These are phyloP conservation scores for Juglanconis sp. DNA, from an alignment of 2,329 filamentous ascomycete genomes.

Conservation along the genomic window DNA sequence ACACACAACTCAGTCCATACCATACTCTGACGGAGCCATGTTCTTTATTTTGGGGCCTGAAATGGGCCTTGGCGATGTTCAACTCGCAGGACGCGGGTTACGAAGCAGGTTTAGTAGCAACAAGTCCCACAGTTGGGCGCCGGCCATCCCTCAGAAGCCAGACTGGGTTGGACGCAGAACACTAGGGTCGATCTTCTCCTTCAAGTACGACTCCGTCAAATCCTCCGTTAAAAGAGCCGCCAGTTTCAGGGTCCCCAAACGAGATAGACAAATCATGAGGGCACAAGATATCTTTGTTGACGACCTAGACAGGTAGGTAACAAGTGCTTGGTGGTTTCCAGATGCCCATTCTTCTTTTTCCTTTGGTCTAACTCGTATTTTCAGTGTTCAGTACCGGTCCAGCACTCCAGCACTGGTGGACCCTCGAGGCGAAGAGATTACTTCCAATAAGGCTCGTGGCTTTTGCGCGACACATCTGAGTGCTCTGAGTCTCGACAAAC, in stretches of 20 bases:
- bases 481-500: conserved; percentile 5
- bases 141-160: not conserved
- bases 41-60: not conserved
- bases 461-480: not conserved
- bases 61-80: not conserved
- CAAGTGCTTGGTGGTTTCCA: too few relatives aligned
- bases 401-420: not conserved
- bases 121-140: not conserved
- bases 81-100: not conserved
- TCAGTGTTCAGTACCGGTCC: not conserved
- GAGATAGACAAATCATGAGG: not conserved
- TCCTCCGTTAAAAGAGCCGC: not conserved
- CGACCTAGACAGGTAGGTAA: not conserved
- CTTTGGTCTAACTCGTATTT: not conserved
- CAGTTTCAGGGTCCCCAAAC: not conserved
- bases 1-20: too few relatives aligned
- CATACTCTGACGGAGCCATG: not conserved
- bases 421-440: not conserved
- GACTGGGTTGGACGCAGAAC: not conserved
- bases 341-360: not conserved
- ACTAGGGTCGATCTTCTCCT: not conserved
- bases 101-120: not conserved
- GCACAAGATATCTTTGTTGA: not conserved
- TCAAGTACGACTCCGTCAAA: not conserved
- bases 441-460: not conserved